Evolutionary conservation across 176 grass and related monocot species (phyloP).

Genomic region (Raddia guianensis): DNA sequence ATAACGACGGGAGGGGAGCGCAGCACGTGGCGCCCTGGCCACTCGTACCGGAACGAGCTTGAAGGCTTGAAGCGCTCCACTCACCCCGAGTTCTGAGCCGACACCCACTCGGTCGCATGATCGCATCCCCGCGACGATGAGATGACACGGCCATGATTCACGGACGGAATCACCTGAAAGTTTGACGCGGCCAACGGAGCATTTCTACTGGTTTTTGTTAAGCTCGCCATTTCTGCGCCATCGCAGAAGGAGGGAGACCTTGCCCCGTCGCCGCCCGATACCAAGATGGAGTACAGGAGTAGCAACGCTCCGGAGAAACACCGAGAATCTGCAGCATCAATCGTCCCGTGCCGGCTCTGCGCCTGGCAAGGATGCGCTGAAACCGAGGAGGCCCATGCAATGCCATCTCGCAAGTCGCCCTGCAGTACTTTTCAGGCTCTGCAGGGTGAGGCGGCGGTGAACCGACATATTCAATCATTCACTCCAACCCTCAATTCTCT

Average conservation of each 20-base stretch:
- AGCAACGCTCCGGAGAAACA: neutral
- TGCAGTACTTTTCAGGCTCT: neutral
- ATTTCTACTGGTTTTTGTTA: no score
- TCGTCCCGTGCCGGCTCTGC: slow-evolving; percentile 31
- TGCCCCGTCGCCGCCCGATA: no score
- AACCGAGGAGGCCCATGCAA: slow-evolving; percentile 28
- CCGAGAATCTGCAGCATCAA: neutral
- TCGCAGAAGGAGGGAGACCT: neutral
- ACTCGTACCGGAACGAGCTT: neutral
- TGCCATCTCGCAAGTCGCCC: neutral
- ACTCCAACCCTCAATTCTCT: neutral
- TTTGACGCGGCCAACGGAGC: no score
- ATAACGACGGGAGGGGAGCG: neutral
- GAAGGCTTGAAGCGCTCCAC: neutral
- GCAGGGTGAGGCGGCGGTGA: neutral
- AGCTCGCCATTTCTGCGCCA: neutral
- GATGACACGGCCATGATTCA: no score
- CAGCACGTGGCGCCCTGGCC: neutral
- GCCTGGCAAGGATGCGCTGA: slow-evolving; percentile 17
- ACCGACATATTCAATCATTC: neutral
- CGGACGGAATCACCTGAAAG: no score
- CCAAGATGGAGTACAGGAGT: no score
- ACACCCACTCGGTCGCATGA: no score
- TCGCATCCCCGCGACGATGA: no score
- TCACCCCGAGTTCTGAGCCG: no score